phyloP scores from a whole-genome alignment of 805 yeast genomes.

The Saccharomycopsis fermentans region DNA sequence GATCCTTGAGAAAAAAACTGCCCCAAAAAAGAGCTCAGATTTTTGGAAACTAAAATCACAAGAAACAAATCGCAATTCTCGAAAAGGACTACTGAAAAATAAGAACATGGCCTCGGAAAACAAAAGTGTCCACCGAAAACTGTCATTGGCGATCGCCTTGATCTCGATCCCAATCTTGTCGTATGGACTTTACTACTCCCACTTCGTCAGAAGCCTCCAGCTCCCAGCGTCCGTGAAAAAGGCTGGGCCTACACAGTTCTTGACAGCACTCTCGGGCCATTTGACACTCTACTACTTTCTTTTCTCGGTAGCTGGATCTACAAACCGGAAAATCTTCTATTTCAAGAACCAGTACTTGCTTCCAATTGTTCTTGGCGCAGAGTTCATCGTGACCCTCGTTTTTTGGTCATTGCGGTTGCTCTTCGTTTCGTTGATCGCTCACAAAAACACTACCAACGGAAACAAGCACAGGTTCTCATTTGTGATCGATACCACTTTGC shows the following conservation, averaged over 20 bases:
- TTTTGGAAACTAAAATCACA: no score
- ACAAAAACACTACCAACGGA: background rate
- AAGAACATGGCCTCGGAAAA: background rate
- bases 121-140: background rate
- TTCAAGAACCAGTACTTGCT: slow-evolving; percentile 33
- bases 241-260: slow-evolving; percentile 56
- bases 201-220: background rate
- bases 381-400: slow-evolving; percentile 47
- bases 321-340: background rate
- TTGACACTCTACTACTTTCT: slow-evolving; percentile 35
- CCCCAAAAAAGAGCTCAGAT: no score
- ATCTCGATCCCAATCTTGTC: background rate
- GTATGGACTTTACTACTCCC: slow-evolving; percentile 16
- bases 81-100: no score
- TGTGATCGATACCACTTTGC: slow-evolving; percentile 14
- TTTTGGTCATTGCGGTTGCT: slow-evolving; percentile 62
- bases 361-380: slow-evolving; percentile 48
- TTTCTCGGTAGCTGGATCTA: background rate
- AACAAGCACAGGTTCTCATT: background rate
- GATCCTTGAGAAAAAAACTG: no score
- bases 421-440: slow-evolving; percentile 34
- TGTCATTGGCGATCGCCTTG: background rate
- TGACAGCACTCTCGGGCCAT: slow-evolving; percentile 51
- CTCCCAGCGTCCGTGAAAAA: background rate
- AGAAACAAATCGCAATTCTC: no score